Percentiles rank a stretch among this genome's conserved stretches.
Evolutionary conservation across 345 rosid genomes (phyloP).

Genomic region (Boechera stricta): DNA sequence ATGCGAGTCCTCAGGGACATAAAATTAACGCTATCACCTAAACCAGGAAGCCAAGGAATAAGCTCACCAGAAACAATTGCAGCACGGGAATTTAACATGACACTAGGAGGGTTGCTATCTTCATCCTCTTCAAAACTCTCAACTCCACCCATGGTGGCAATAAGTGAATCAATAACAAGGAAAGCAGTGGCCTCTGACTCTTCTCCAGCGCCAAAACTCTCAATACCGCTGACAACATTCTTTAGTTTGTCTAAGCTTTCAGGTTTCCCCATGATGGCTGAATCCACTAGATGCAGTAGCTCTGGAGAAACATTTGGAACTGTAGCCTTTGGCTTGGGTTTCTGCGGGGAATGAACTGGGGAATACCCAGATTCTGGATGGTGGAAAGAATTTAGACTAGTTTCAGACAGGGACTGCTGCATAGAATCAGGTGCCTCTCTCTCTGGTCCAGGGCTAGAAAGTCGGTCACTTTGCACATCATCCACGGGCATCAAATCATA

Average conservation of each 20-base stretch:
- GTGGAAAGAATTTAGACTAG: constrained; percentile 60
- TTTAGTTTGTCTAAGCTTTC: constrained; percentile 88
- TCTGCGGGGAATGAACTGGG: constrained; percentile 69
- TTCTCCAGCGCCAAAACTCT: constrained; percentile 77
- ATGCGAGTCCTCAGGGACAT: constrained; percentile 97
- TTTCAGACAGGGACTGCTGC: constrained; percentile 58
- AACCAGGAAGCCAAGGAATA: constrained; percentile 85
- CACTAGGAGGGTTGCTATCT: constrained; percentile 95
- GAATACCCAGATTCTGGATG: constrained; percentile 54
- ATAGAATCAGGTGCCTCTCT: constrained; percentile 48
- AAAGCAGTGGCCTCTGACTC: constrained; percentile 81
- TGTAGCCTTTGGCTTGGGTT: constrained; percentile 65
- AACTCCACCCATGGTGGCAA: constrained; percentile 99
- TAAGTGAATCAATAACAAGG: constrained; percentile 92
- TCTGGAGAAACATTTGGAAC: constrained; percentile 98
- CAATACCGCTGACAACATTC: constrained; percentile 80
- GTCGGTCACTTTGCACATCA: constrained; percentile 52
- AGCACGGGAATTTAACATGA: constrained; percentile 97
- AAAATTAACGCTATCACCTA: constrained; percentile 63
- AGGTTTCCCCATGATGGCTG: constrained; percentile 98
- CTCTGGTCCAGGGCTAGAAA: constrained; percentile 70
- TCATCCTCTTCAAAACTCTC: constrained; percentile 98
- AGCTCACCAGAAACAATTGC: constrained; percentile 96
- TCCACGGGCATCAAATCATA: constrained; percentile 53
- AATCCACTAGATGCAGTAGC: constrained; percentile 95